A percentile compares a stretch with the other conserved stretches of the same genome.
Evolutionary conservation across 2,329 filamentous ascomycete species (phyloP).

Genomic region (Juglanconis sp.): DNA sequence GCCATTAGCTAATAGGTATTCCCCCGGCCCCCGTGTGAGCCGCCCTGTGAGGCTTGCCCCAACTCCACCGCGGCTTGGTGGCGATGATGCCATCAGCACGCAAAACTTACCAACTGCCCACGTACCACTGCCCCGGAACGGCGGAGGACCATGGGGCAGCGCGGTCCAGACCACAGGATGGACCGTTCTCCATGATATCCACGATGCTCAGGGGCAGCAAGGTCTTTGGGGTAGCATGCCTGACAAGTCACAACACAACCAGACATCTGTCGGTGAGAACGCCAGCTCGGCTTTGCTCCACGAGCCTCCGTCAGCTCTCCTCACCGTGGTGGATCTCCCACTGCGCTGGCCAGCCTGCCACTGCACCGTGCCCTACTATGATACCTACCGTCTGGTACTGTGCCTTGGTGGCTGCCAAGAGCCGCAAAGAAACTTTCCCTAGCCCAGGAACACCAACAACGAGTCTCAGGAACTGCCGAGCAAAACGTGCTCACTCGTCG

Average conservation of each 20-base stretch:
- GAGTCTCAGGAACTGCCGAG: background rate
- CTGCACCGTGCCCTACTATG: background rate
- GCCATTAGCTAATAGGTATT: slow-evolving; percentile 13
- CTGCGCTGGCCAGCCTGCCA: background rate
- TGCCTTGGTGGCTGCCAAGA: background rate
- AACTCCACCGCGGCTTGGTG: background rate
- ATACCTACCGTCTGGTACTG: background rate
- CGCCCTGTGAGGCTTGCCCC: background rate
- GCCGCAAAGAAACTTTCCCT: background rate
- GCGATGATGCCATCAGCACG: background rate
- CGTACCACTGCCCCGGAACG: background rate
- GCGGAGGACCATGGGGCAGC: background rate
- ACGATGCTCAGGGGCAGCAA: slow-evolving; percentile 1
- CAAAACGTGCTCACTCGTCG: background rate
- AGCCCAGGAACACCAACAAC: background rate
- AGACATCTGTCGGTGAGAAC: slow-evolving; percentile 16
- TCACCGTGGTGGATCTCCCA: background rate
- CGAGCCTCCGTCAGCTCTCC: background rate
- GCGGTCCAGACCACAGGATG: slow-evolving; percentile 1
- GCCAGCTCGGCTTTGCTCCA: background rate
- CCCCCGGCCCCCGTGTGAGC: background rate
- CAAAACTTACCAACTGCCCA: background rate
- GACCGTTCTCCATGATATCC: slow-evolving; percentile 4
- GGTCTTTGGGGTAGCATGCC: background rate
- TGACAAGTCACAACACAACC: background rate